These are phyloP conservation scores for Rhizoclosmatium globosum DNA, from an alignment of 192 early-diverging fungal genomes.

Conservation along the genomic window DNA sequence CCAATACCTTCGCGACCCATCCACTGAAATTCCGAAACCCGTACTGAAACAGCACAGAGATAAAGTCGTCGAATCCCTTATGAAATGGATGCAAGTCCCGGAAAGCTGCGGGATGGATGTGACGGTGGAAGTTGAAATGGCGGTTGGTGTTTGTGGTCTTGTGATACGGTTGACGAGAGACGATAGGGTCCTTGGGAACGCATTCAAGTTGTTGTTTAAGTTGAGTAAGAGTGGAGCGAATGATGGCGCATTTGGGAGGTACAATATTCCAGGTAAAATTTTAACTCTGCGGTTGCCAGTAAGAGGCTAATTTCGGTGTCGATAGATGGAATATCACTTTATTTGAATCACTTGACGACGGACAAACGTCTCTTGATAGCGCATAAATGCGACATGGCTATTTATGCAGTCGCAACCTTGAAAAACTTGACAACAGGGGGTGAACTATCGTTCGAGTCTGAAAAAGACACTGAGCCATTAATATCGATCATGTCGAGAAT, in stretches of 20 bases:
- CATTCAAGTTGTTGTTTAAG: conserved; percentile 50
- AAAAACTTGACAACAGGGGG: conserved; percentile 17
- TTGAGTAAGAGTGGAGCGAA: conserved; percentile 50
- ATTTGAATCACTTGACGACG: conserved; percentile 9
- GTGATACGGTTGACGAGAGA: conserved; percentile 45
- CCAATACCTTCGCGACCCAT: conserved; percentile 25
- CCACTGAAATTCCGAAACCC: not conserved
- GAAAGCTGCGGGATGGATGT: not conserved
- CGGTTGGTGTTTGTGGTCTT: conserved; percentile 45
- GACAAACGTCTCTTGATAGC: not conserved
- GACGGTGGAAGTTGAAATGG: conserved; percentile 34
- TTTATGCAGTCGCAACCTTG: conserved; percentile 12
- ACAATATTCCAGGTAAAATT: conserved; percentile 30
- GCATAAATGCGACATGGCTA: conserved; percentile 33
- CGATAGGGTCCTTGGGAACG: conserved; percentile 44
- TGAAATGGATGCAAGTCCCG: conserved; percentile 49
- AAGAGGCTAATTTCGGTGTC: not conserved
- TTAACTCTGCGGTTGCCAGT: too few relatives aligned
- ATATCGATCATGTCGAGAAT: not conserved
- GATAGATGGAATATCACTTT: not conserved
- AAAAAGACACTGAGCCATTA: not conserved
- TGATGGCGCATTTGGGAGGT: conserved; percentile 39
- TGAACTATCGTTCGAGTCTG: conserved; percentile 5
- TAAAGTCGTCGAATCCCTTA: conserved; percentile 25
- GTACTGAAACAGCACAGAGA: conserved; percentile 31